phyloP scores from a whole-genome alignment of 352 stramenopile species.

The Globisporangium heterothallicum region DNA sequence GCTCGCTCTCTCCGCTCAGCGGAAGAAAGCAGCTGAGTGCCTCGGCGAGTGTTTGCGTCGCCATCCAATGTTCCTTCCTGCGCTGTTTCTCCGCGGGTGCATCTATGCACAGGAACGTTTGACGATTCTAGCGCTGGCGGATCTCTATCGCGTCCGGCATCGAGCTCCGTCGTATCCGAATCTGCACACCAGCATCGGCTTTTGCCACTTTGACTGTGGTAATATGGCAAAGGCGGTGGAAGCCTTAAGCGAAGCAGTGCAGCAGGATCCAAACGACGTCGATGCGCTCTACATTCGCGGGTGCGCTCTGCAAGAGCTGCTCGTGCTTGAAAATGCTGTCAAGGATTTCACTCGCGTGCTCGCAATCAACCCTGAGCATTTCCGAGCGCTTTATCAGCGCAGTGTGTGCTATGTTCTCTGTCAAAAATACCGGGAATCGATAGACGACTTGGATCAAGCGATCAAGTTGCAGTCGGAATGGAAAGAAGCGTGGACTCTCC shows the following conservation, averaged over 20 bases:
- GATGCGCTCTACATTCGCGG: conserved; percentile 45
- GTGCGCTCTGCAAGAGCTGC: conserved; percentile 42
- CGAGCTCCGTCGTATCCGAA: conserved; percentile 35
- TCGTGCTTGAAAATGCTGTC: conserved; percentile 31
- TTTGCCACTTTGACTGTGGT: conserved; percentile 39
- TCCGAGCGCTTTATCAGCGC: conserved; percentile 30
- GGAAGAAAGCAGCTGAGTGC: conserved; percentile 21
- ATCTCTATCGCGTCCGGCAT: conserved; percentile 49
- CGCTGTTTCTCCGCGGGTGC: conserved; percentile 46
- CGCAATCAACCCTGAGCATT: conserved; percentile 12
- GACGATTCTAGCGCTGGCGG: conserved; percentile 40
- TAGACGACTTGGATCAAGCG: conserved; percentile 22
- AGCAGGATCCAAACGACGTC: conserved; percentile 15
- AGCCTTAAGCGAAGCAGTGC: conserved; percentile 37
- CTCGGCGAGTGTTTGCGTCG: conserved; percentile 27
- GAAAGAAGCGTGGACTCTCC: conserved; percentile 31
- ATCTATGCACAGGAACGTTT: conserved; percentile 47
- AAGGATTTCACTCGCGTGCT: conserved; percentile 36
- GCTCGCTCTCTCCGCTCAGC: conserved; percentile 30
- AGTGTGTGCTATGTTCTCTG: conserved; percentile 34
- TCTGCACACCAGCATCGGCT: conserved; percentile 46
- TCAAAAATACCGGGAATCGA: conserved; percentile 24
- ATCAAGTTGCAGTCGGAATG: conserved; percentile 30
- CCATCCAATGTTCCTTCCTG: conserved; percentile 40
- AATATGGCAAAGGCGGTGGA: conserved; percentile 37